Evolutionary conservation across 1,284 basidiomycete species (phyloP).

Genomic region (Ceratobasidium sp.): DNA sequence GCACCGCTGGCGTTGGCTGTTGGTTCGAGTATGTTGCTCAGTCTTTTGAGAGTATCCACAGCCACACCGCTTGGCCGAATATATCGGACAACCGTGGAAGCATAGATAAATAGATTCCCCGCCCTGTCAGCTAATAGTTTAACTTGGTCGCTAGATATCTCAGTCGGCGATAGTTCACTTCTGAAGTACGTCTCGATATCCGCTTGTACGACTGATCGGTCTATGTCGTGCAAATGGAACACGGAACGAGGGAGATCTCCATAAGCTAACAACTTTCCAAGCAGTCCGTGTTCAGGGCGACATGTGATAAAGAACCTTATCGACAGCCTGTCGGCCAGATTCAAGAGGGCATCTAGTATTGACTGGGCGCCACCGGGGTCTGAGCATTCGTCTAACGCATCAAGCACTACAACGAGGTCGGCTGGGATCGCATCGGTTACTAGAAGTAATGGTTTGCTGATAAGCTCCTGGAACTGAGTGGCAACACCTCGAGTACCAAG

Average conservation of each 20-base stretch:
- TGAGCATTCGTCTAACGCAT: conserved; percentile 28
- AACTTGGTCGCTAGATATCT: not conserved
- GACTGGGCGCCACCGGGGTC: not conserved
- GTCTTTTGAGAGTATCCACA: not conserved
- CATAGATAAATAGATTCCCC: conserved; percentile 19
- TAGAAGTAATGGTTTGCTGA: not conserved
- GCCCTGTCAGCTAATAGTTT: not conserved
- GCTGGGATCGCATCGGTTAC: not conserved
- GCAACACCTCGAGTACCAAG: not conserved
- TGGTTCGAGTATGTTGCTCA: not conserved
- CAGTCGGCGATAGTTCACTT: not conserved
- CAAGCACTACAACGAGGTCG: conserved; percentile 15
- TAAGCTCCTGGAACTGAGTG: not conserved
- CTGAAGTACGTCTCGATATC: conserved; percentile 12
- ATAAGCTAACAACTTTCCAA: not conserved
- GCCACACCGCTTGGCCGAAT: not conserved
- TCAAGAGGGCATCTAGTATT: not conserved
- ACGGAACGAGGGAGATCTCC: not conserved
- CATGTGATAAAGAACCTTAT: conserved; percentile 10
- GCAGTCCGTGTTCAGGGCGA: not conserved
- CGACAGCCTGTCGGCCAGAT: not conserved
- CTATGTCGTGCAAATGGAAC: not conserved
- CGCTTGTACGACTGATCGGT: not conserved
- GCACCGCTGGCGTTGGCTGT: not conserved
- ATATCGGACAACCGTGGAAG: conserved; percentile 5